phyloP scores from a whole-genome alignment of 2,329 filamentous ascomycete species.

The Neonectria punicea region DNA sequence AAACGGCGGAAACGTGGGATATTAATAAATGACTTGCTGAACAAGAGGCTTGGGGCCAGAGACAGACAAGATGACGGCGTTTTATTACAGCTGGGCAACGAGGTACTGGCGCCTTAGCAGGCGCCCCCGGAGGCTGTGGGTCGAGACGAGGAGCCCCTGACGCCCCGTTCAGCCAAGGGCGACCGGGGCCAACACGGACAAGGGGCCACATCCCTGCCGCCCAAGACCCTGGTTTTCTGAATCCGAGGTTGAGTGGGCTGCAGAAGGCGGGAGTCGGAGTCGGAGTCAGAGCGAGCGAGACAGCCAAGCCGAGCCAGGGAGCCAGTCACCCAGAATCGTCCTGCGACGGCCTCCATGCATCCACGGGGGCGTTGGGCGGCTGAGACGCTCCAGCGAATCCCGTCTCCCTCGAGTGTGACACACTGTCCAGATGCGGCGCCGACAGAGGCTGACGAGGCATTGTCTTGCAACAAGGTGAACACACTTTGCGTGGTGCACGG shows the following conservation, averaged over 20 bases:
- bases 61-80: conserved; percentile 24
- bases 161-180: conserved; percentile 27
- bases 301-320: not conserved
- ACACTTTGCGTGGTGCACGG: conserved; percentile 9
- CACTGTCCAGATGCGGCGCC: conserved; percentile 30
- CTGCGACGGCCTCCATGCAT: conserved; percentile 5
- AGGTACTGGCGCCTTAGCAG: conserved; percentile 24
- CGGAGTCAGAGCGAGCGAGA: conserved; percentile 12
- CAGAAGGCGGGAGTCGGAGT: not conserved
- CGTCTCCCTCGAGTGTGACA: conserved; percentile 19
- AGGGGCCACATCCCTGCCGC: conserved; percentile 25
- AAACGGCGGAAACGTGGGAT: conserved; percentile 20
- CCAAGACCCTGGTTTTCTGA: conserved; percentile 23
- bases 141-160: conserved; percentile 37
- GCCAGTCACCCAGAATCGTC: not conserved
- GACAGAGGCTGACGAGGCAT: conserved; percentile 15
- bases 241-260: conserved; percentile 1
- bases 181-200: conserved; percentile 19
- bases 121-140: conserved; percentile 36
- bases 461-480: not conserved
- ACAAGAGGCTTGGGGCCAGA: conserved; percentile 13
- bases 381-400: conserved; percentile 29
- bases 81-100: conserved; percentile 35
- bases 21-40: conserved; percentile 33
- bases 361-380: conserved; percentile 23